Conservation (phyloP, 2,329 filamentous ascomycete genomes). For the Fusarium sp. region DNA sequence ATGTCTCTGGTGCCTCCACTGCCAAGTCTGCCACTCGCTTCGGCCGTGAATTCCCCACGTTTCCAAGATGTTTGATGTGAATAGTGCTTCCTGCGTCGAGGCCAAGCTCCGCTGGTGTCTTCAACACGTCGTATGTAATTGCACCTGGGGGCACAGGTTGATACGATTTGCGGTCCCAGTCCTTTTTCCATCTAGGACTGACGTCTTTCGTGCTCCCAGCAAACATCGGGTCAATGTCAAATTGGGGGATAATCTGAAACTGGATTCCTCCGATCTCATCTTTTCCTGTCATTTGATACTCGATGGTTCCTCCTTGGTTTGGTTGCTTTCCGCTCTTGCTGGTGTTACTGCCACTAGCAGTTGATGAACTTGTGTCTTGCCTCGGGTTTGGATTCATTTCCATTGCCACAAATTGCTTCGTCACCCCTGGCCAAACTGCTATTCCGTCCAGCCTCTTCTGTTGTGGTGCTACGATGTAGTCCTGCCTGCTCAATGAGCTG, state of each 20-base stretch:
- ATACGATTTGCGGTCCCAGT: too few species aligned
- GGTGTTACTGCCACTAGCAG: too few species aligned
- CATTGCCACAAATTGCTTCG: slow-evolving; percentile 10
- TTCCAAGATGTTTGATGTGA: too few species aligned
- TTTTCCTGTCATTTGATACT: slow-evolving; percentile 5
- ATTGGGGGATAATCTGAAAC: slow-evolving; percentile 5
- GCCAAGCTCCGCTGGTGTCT: too few species aligned
- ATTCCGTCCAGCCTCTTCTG: slow-evolving; percentile 6
- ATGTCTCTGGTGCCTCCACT: too few species aligned
- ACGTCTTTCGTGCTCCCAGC: background rate
- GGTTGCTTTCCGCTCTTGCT: background rate
- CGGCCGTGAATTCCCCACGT: too few species aligned
- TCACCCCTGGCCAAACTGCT: background rate
- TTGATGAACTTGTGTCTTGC: background rate
- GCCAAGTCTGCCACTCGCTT: too few species aligned
- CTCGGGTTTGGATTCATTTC: background rate
- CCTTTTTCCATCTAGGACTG: too few species aligned
- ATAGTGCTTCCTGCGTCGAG: too few species aligned
- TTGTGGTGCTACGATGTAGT: slow-evolving; percentile 2
- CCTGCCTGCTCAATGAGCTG: background rate
- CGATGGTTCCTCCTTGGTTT: background rate
- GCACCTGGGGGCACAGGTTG: too few species aligned
- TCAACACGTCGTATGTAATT: too few species aligned
- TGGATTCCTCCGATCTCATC: slow-evolving; percentile 5
- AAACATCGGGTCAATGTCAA: background rate